These are phyloP conservation scores for Hydnomerulius pinastri DNA, from an alignment of 768 basidiomycete species.

Conservation along the genomic window DNA sequence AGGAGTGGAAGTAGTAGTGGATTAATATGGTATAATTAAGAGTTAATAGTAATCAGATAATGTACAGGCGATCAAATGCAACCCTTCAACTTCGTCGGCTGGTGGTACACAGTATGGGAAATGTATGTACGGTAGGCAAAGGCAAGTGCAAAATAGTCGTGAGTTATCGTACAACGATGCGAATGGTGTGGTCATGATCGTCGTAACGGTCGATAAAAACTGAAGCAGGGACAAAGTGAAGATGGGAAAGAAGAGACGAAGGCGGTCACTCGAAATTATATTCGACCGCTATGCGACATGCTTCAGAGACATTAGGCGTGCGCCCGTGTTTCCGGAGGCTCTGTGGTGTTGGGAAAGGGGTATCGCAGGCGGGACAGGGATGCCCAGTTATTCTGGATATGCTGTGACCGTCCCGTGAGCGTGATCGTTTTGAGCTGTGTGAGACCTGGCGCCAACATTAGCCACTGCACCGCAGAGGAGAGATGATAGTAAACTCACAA, in stretches of 20 bases:
- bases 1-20: slow-evolving; percentile 6
- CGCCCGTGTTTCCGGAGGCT: slow-evolving; percentile 63
- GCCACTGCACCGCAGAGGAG: slow-evolving; percentile 6
- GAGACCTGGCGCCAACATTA: slow-evolving; percentile 41
- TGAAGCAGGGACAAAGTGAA: background rate
- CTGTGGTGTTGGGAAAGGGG: slow-evolving; percentile 60
- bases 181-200: slow-evolving; percentile 22
- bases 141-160: slow-evolving; percentile 26
- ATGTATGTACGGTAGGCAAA: slow-evolving; percentile 26
- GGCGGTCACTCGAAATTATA: slow-evolving; percentile 62
- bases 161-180: slow-evolving; percentile 32
- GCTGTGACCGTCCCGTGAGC: slow-evolving; percentile 41
- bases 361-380: slow-evolving; percentile 77
- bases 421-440: slow-evolving; percentile 59
- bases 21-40: slow-evolving; percentile 40
- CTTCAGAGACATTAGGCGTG: slow-evolving; percentile 57
- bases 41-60: slow-evolving; percentile 25
- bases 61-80: slow-evolving; percentile 27
- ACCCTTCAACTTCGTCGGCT: slow-evolving; percentile 16
- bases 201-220: slow-evolving; percentile 6
- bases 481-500: slow-evolving; percentile 30
- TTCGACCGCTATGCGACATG: slow-evolving; percentile 72
- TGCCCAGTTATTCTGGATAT: slow-evolving; percentile 47
- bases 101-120: slow-evolving; percentile 20
- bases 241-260: background rate